phyloP scores from a whole-genome alignment of 2,329 filamentous ascomycete genomes.

The Cercospora berteroae region DNA sequence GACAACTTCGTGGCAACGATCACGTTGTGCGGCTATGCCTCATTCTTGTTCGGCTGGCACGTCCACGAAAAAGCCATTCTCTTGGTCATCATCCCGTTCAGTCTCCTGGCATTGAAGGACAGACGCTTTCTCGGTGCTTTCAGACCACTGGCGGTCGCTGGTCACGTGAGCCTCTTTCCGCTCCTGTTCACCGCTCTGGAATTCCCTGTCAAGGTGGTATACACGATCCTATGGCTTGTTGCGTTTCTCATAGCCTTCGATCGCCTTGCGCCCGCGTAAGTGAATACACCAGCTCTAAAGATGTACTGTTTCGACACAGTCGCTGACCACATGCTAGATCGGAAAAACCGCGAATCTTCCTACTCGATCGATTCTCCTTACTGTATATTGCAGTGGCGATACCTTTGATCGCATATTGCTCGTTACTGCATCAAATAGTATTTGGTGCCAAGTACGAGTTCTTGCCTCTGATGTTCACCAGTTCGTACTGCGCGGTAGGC shows the following conservation, averaged over 20 bases:
- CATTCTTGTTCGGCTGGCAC: slow-evolving; percentile 97
- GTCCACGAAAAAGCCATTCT: slow-evolving; percentile 97
- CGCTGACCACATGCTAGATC: slow-evolving; percentile 48
- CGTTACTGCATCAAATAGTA: slow-evolving; percentile 74
- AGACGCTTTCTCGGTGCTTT: slow-evolving; percentile 89
- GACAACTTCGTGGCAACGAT: slow-evolving; percentile 85
- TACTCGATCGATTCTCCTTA: slow-evolving; percentile 86
- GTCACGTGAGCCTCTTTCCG: slow-evolving; percentile 93
- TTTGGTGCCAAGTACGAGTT: slow-evolving; percentile 86
- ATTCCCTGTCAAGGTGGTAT: slow-evolving; percentile 89
- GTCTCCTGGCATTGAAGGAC: slow-evolving; percentile 84
- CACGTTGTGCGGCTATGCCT: slow-evolving; percentile 91
- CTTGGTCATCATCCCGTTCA: slow-evolving; percentile 92
- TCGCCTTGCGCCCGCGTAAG: slow-evolving; percentile 73
- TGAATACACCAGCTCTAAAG: slow-evolving; percentile 14
- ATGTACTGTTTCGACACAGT: slow-evolving; percentile 9
- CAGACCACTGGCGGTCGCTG: slow-evolving; percentile 84
- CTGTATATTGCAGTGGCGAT: slow-evolving; percentile 88
- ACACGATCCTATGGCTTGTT: slow-evolving; percentile 89
- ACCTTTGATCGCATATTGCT: slow-evolving; percentile 85
- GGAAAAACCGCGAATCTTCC: slow-evolving; percentile 73
- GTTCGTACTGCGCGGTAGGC: slow-evolving; percentile 89
- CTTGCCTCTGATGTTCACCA: slow-evolving; percentile 93
- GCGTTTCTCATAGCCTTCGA: slow-evolving; percentile 85
- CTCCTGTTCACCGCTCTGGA: slow-evolving; percentile 88